Conservation (phyloP, 2,329 filamentous ascomycete genomes). For the Emmonsiellopsis sp. region DNA sequence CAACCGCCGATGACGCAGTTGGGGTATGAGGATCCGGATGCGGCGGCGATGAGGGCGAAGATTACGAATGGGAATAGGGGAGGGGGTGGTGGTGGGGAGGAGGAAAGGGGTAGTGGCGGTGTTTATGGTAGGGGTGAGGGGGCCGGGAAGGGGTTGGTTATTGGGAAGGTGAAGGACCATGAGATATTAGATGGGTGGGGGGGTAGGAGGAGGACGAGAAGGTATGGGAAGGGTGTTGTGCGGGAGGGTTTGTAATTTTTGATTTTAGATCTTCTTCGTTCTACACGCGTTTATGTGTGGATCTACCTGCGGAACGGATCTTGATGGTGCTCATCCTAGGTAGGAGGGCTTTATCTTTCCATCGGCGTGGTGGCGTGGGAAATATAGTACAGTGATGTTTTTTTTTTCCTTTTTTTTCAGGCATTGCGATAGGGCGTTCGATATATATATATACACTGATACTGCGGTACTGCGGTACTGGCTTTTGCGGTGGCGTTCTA, state of each 20-base stretch:
- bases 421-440: no score
- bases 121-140: background rate
- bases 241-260: constrained; percentile 5
- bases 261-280: no score
- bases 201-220: constrained; percentile 27
- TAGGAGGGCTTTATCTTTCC: no score
- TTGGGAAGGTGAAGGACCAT: constrained; percentile 25
- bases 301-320: background rate
- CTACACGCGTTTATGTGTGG: background rate
- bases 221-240: constrained; percentile 18
- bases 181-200: constrained; percentile 26
- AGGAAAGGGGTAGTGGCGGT: background rate
- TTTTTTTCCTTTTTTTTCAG: no score
- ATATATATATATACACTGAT: no score
- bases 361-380: no score
- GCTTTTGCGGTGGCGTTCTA: no score
- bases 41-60: constrained; percentile 48
- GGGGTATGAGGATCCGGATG: constrained; percentile 42
- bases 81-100: background rate
- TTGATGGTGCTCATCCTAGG: no score
- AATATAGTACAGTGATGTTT: no score
- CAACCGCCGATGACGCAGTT: constrained; percentile 39
- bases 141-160: constrained; percentile 7
- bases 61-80: constrained; percentile 27
- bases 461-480: no score